These are phyloP conservation scores for Naganishia vishniacii DNA, from an alignment of 768 basidiomycete genomes.

Conservation along the genomic window DNA sequence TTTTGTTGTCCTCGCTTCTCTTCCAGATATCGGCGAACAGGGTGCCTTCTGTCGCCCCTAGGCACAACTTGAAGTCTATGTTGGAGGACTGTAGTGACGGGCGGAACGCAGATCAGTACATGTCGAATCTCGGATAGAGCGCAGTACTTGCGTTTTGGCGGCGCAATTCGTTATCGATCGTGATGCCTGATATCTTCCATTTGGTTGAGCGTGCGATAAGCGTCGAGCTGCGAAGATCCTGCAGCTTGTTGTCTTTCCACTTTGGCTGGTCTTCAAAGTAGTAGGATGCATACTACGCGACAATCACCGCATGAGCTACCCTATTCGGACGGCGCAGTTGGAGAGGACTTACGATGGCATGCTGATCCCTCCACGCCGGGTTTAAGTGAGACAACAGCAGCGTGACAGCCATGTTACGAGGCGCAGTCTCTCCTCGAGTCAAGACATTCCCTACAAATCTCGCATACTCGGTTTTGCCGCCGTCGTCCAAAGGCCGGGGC, in stretches of 20 bases:
- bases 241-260: conserved; percentile 52
- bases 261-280: conserved; percentile 59
- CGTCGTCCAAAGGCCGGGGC: conserved; percentile 78
- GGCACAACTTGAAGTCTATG: conserved; percentile 88
- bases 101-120: neutral
- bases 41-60: conserved; percentile 81
- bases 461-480: conserved; percentile 89
- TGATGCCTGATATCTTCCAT: conserved; percentile 79
- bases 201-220: conserved; percentile 14
- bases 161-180: conserved; percentile 89
- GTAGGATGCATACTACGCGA: conserved; percentile 32
- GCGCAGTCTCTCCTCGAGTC: conserved; percentile 88
- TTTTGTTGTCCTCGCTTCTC: conserved; percentile 51
- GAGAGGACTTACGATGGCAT: conserved; percentile 56
- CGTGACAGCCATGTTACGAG: conserved; percentile 82
- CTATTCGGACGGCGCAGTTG: too few species aligned
- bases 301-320: too few species aligned
- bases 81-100: conserved; percentile 70
- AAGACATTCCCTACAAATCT: conserved; percentile 93
- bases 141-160: conserved; percentile 82
- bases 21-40: conserved; percentile 76
- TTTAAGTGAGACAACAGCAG: conserved; percentile 75
- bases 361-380: conserved; percentile 66
- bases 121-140: too few species aligned
- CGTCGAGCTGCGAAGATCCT: conserved; percentile 6